Evolutionary conservation across 2,329 filamentous ascomycete species (phyloP).

Genomic region (Thelonectria rubi): DNA sequence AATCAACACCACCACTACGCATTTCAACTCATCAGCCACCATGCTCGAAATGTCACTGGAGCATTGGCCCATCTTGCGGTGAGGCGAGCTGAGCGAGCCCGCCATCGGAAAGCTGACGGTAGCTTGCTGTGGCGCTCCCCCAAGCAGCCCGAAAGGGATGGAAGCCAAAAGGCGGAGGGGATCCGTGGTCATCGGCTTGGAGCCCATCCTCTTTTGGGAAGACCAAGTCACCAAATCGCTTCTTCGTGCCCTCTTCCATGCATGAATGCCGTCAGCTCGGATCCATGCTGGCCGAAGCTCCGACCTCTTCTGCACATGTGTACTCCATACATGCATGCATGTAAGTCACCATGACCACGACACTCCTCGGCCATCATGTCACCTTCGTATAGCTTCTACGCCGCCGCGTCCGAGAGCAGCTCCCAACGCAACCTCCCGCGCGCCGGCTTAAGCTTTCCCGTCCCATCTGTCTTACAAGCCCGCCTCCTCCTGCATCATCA

Average conservation of each 20-base stretch:
- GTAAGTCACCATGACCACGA: neutral
- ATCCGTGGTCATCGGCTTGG: neutral
- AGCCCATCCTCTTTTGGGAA: neutral
- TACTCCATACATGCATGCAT: neutral
- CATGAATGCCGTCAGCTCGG: neutral
- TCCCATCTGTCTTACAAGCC: neutral
- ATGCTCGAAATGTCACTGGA: neutral
- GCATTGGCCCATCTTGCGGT: neutral
- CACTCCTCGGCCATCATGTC: neutral
- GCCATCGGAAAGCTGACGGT: neutral
- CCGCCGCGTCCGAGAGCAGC: no score
- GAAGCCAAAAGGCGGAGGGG: neutral
- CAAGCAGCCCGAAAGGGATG: neutral
- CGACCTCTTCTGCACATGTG: neutral
- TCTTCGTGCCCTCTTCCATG: neutral
- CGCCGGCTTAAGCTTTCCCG: neutral
- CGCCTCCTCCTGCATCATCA: neutral
- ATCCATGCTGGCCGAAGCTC: neutral
- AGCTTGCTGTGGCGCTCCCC: neutral
- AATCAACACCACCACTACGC: neutral
- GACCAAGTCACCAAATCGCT: no score
- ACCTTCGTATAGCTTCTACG: no score
- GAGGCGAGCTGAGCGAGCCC: neutral
- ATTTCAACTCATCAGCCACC: neutral
- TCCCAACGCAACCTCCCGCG: no score